These are phyloP conservation scores for Clathrospora elynae DNA, from an alignment of 2,329 filamentous ascomycete species.

Conservation along the genomic window DNA sequence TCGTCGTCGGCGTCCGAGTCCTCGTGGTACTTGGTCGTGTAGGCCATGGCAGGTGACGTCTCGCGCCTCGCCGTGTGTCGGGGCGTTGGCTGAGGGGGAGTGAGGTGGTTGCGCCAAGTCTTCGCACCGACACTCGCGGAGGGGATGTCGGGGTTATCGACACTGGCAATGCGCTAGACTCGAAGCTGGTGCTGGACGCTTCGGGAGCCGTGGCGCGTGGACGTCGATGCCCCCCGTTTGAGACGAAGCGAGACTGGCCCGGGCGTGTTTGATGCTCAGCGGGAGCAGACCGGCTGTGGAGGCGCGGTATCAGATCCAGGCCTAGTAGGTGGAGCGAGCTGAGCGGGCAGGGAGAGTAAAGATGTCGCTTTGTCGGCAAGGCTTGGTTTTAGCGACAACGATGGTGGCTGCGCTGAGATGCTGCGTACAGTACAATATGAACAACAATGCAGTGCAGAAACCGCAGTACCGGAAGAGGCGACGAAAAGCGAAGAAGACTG, in stretches of 20 bases:
- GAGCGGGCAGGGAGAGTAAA: conserved; percentile 10
- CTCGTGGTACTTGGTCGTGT: conserved; percentile 68
- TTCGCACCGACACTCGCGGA: conserved; percentile 21
- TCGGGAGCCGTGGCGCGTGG: conserved; percentile 18
- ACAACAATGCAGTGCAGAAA: neutral
- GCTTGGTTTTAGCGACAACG: conserved; percentile 8
- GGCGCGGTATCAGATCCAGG: conserved; percentile 31
- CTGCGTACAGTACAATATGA: too few relatives aligned
- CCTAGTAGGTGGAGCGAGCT: conserved; percentile 11
- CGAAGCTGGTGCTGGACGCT: conserved; percentile 18
- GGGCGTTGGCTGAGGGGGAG: conserved; percentile 16
- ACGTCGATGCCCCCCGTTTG: conserved; percentile 37
- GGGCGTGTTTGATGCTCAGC: conserved; percentile 37
- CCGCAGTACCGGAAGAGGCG: too few relatives aligned
- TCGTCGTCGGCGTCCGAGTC: conserved; percentile 77
- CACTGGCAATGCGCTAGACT: conserved; percentile 20
- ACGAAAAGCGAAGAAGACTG: neutral
- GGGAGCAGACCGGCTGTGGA: conserved; percentile 20
- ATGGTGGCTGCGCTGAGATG: neutral
- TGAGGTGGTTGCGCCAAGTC: conserved; percentile 34
- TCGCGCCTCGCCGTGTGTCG: conserved; percentile 7
- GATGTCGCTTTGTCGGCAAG: conserved; percentile 10
- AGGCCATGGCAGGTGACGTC: conserved; percentile 41
- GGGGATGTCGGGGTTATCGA: conserved; percentile 24
- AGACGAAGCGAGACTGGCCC: conserved; percentile 48